A percentile compares a stretch with the other conserved stretches of the same genome.
Conservation (phyloP, 148 eudicot species). For the Chenopodium berlandieri region DNA sequence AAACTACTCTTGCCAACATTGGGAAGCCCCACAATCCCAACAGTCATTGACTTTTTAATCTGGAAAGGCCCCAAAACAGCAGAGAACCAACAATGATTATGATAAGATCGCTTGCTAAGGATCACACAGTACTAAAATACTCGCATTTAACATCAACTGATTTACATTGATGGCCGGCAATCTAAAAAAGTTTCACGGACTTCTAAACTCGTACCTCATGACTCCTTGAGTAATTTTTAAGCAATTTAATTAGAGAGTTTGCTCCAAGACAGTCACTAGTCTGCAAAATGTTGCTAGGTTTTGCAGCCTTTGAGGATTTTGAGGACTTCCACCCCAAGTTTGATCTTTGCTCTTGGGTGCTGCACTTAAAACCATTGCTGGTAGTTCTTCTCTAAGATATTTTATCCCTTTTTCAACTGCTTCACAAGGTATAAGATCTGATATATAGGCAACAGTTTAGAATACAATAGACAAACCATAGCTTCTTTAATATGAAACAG, state of each 20-base stretch:
- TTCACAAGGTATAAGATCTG: constrained; percentile 97
- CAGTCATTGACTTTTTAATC: constrained; percentile 89
- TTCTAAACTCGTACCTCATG: constrained; percentile 53
- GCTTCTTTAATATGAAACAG: neutral
- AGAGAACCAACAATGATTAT: neutral
- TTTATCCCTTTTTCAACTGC: constrained; percentile 97
- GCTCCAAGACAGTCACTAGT: constrained; percentile 98
- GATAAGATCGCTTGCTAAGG: neutral
- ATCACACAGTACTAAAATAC: neutral
- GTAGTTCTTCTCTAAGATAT: constrained; percentile 92
- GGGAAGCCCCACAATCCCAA: constrained; percentile 89
- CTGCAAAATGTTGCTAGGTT: constrained; percentile 63
- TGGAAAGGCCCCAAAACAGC: constrained; percentile 30
- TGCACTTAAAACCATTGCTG: constrained; percentile 97
- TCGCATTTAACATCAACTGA: neutral
- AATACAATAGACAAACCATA: neutral
- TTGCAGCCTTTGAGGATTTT: constrained; percentile 59
- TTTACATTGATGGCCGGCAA: neutral
- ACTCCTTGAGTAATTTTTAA: constrained; percentile 93
- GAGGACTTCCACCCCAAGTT: constrained; percentile 84
- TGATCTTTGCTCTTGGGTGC: constrained; percentile 85
- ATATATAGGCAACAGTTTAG: constrained; percentile 14
- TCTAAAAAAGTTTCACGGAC: neutral
- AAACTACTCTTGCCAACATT: constrained; percentile 99
- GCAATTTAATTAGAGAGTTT: constrained; percentile 76